A percentile compares a stretch with the other conserved stretches of the same genome.
Conservation (phyloP, 805 yeast species). For the Lipomyces yamadae region DNA sequence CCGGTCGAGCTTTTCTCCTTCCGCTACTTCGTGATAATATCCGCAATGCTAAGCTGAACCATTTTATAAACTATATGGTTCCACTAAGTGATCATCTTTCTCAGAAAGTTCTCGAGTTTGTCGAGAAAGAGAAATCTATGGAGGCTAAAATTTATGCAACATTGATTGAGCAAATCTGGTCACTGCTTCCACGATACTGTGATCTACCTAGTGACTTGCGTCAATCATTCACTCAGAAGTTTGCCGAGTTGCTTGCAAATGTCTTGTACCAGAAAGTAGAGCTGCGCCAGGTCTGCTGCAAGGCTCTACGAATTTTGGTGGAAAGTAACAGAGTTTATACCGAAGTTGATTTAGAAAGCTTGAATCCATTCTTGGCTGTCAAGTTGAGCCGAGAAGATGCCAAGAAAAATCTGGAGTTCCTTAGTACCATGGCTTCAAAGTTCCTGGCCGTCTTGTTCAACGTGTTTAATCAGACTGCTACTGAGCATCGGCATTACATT, state of each 20-base stretch:
- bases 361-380: conserved; percentile 58
- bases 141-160: conserved; percentile 82
- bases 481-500: conserved; percentile 81
- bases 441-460: conserved; percentile 86
- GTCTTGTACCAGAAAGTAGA: conserved; percentile 74
- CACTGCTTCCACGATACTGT: conserved; percentile 84
- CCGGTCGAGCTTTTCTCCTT: conserved; percentile 95
- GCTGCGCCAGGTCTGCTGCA: conserved; percentile 80
- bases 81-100: conserved; percentile 57
- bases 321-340: conserved; percentile 70
- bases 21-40: conserved; percentile 90
- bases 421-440: conserved; percentile 68
- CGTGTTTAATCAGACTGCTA: conserved; percentile 85
- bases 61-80: conserved; percentile 63
- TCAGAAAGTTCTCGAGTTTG: conserved; percentile 39
- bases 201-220: conserved; percentile 80
- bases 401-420: conserved; percentile 60
- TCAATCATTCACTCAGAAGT: conserved; percentile 67
- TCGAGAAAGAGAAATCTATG: conserved; percentile 56
- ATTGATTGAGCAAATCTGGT: conserved; percentile 89
- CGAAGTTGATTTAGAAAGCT: conserved; percentile 63
- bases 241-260: conserved; percentile 78
- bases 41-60: conserved; percentile 67
- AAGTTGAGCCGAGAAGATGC: conserved; percentile 65
- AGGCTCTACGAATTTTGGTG: conserved; percentile 75